These are phyloP conservation scores for Myxozyma vanderwaltii DNA, from an alignment of 805 yeast species.

Conservation along the genomic window DNA sequence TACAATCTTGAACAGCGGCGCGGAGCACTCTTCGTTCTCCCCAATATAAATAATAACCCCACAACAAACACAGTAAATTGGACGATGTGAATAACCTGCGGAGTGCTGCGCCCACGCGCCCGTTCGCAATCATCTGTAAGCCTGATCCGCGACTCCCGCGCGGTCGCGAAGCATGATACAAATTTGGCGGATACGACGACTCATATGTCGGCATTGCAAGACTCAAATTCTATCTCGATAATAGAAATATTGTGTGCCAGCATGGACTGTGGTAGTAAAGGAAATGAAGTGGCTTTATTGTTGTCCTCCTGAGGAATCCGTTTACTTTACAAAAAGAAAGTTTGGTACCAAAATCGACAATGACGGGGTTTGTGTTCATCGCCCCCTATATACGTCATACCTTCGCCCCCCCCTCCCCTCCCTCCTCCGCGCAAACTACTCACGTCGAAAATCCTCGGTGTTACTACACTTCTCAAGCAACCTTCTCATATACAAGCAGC, in stretches of 20 bases:
- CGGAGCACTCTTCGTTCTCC: conserved; percentile 57
- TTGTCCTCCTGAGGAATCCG: too few relatives aligned
- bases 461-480: too few relatives aligned
- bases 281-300: background rate
- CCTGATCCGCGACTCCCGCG: conserved; percentile 2
- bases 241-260: background rate
- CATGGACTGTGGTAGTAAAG: background rate
- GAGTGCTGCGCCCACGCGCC: conserved; percentile 10
- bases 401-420: too few relatives aligned
- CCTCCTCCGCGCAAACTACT: too few relatives aligned
- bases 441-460: too few relatives aligned
- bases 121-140: conserved; percentile 4
- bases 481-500: too few relatives aligned
- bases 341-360: too few relatives aligned
- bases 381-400: background rate
- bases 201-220: conserved; percentile 30
- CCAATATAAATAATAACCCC: conserved; percentile 53
- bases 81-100: conserved; percentile 20
- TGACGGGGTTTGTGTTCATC: too few relatives aligned
- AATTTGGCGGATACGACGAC: conserved; percentile 30
- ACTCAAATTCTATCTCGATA: background rate
- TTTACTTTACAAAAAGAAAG: too few relatives aligned
- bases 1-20: conserved; percentile 51
- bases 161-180: conserved; percentile 26
- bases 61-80: conserved; percentile 39